A percentile compares a stretch with the other conserved stretches of the same genome.
Conservation (phyloP, 2,329 filamentous ascomycete species). For the Botryotinia globosa region DNA sequence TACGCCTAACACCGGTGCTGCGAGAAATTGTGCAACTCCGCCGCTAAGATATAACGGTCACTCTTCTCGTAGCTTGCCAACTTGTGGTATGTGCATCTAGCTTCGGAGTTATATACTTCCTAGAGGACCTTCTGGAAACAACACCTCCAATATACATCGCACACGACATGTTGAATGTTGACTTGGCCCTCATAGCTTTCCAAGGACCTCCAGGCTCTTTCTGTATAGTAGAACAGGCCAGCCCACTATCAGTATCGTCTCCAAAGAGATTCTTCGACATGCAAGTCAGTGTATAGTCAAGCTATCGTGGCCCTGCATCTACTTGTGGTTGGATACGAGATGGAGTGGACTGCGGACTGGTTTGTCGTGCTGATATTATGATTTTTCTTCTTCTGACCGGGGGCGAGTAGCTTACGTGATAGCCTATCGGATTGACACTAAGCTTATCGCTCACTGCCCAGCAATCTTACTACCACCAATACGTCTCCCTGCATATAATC, state of each 20-base stretch:
- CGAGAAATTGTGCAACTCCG: neutral
- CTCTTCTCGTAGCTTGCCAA: neutral
- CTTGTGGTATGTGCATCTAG: neutral
- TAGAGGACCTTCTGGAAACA: neutral
- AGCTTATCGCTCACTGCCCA: neutral
- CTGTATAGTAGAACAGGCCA: neutral
- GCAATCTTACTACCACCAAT: neutral
- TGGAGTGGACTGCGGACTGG: neutral
- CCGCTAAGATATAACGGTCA: neutral
- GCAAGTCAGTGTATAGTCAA: neutral
- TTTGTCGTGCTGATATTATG: neutral
- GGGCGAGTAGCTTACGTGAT: neutral
- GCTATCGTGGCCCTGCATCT: neutral
- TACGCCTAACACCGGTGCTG: neutral
- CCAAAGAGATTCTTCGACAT: rapidly evolving
- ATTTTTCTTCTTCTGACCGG: neutral
- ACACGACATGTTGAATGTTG: neutral
- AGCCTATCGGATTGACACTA: neutral
- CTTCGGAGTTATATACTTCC: neutral
- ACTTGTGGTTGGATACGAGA: neutral
- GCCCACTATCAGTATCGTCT: neutral
- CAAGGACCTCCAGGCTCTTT: neutral
- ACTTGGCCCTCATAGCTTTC: neutral
- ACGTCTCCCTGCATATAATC: neutral
- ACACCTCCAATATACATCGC: neutral